These are phyloP conservation scores for Gossypium thurberi DNA, from an alignment of 345 rosid species.

Conservation along the genomic window DNA sequence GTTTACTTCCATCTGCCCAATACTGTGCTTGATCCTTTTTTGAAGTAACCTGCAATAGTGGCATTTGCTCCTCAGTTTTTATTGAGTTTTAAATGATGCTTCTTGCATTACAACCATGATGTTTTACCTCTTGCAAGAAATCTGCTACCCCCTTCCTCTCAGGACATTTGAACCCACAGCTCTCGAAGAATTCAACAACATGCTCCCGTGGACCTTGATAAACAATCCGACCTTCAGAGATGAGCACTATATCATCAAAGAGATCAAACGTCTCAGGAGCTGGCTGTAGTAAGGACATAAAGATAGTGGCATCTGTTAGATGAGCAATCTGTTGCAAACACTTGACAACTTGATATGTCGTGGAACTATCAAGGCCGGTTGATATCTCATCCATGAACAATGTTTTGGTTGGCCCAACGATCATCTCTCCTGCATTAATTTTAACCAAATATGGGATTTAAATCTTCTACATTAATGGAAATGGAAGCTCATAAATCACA, in stretches of 20 bases:
- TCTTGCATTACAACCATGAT: background rate
- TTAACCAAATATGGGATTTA: background rate
- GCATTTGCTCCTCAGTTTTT: background rate
- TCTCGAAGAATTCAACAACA: constrained; percentile 54
- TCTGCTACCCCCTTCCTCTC: constrained; percentile 85
- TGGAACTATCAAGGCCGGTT: constrained; percentile 89
- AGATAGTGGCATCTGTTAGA: constrained; percentile 58
- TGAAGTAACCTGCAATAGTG: constrained; percentile 57
- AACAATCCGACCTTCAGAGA: constrained; percentile 77
- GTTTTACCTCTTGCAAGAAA: constrained; percentile 79
- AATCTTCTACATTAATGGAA: background rate
- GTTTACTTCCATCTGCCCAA: constrained; percentile 53
- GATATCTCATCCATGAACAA: constrained; percentile 95
- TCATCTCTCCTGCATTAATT: constrained; percentile 68
- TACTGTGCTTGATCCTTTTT: constrained; percentile 88
- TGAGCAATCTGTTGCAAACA: constrained; percentile 79
- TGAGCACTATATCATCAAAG: constrained; percentile 68
- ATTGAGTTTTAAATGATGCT: background rate
- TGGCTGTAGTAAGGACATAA: constrained; percentile 81
- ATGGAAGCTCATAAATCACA: background rate
- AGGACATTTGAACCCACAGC: constrained; percentile 70
- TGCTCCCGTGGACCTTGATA: constrained; percentile 78
- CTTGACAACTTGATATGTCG: constrained; percentile 78
- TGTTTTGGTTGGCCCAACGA: constrained; percentile 85
- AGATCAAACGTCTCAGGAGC: constrained; percentile 88